Base-by-base conservation (phyloP, 176 grass and related monocot species). In the Eragrostis nindensis region DNA sequence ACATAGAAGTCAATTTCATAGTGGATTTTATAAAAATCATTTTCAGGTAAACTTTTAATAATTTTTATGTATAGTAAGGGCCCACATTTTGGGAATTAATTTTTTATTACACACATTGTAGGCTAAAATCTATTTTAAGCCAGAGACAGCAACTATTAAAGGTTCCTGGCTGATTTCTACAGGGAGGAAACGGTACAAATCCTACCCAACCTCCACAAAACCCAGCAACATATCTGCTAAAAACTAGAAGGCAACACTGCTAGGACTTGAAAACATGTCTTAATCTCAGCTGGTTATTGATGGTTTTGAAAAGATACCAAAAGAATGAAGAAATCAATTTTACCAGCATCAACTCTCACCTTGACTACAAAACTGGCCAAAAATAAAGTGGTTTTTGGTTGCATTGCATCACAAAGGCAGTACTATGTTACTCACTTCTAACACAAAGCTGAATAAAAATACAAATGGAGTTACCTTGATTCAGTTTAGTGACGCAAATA, bases 401-500 rank as follows among this genome's bases (percentile, higher is more conserved):
- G 57, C 57, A 61, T 61, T 61, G 57, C 57, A 61, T 27, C 57
- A 11, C 11, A 6, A 5, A 61, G 57, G 57, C 11, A 26, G n/a
- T 24, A 61, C 21, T 18, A 39, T 78, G 26, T 77, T 82, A 71
- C 46, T 50, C 32, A 39, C 13, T 68, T 80, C 47, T 24, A 79
- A 66, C 11, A 57, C 62, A 61, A 70, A 46, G 13, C 62, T 83
- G 26, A 82, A 57, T 42, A 75, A 60, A 36, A 57, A 27, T 8
- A 39, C 21, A 72, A 41, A 56, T 43, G 73, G 70, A 74, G 70
- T 61, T 76, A 93, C 95, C 95, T 82, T 66, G 62, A 81, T 89
- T 56, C 46, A 98, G 77, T 91, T 81, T 95, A 53, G 95, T 95
- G 60, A 98, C 76, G 40, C 90, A 98, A 73, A 98, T 98, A 85